Conservation (phyloP, 2,329 filamentous ascomycete genomes). For the Chaetomium strumarium region DNA sequence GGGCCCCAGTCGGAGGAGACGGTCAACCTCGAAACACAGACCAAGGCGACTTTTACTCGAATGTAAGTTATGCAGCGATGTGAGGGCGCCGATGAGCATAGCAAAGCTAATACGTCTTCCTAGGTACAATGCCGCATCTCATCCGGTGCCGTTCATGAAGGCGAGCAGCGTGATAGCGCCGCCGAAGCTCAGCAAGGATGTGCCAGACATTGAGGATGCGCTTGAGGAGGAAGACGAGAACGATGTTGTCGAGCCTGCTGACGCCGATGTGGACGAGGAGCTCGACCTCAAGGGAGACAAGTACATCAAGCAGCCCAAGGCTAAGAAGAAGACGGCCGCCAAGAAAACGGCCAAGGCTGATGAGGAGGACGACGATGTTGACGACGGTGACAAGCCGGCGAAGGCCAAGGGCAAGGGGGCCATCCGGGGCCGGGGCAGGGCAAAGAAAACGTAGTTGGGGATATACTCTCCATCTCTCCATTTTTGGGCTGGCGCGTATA, state of each 20-base stretch:
- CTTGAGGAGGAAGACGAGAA: conserved; percentile 84
- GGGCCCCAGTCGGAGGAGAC: conserved; percentile 72
- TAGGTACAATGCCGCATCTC: conserved; percentile 79
- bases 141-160: conserved; percentile 95
- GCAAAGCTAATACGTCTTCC: conserved; percentile 7
- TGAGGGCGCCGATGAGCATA: conserved; percentile 11
- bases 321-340: conserved; percentile 38
- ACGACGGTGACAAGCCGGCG: conserved; percentile 36
- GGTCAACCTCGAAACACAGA: conserved; percentile 74
- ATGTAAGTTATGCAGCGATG: conserved; percentile 51
- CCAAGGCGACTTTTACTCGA: conserved; percentile 85
- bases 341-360: conserved; percentile 52
- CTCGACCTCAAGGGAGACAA: conserved; percentile 90
- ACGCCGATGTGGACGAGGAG: conserved; percentile 67
- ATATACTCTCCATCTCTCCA: neutral
- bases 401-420: conserved; percentile 39
- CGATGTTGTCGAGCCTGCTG: conserved; percentile 51
- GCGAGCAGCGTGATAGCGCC: conserved; percentile 69
- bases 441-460: conserved; percentile 37
- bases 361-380: conserved; percentile 45
- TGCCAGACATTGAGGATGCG: conserved; percentile 91
- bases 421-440: conserved; percentile 37
- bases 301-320: conserved; percentile 89
- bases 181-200: conserved; percentile 66
- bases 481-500: neutral